Percentiles rank a stretch among this genome's conserved stretches.
Conservation (phyloP, 2,329 filamentous ascomycete genomes). For the Xylariaceae sp. region DNA sequence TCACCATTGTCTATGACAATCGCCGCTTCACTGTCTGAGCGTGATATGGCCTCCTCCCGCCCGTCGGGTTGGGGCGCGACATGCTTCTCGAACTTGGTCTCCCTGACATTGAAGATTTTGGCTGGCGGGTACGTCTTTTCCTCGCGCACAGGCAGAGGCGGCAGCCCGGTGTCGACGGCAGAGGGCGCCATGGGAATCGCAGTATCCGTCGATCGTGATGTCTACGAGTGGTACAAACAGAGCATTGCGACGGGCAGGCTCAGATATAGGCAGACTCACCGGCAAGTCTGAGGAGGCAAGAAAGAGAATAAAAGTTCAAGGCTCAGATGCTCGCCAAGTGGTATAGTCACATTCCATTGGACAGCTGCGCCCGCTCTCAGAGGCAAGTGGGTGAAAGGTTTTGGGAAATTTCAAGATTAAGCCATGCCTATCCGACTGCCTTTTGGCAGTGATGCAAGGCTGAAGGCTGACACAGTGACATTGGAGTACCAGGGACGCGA, state of each 20-base stretch:
- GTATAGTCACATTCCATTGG: no score
- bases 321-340: no score
- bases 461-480: no score
- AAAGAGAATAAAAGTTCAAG: no score
- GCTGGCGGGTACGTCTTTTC: slow-evolving; percentile 44
- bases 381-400: background rate
- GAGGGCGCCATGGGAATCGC: slow-evolving; percentile 42
- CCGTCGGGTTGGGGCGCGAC: slow-evolving; percentile 55
- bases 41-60: slow-evolving; percentile 58
- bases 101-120: slow-evolving; percentile 53
- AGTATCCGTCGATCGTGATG: slow-evolving; percentile 5
- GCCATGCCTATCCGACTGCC: no score
- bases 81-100: slow-evolving; percentile 52
- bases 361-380: background rate
- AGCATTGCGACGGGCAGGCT: no score
- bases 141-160: slow-evolving; percentile 28
- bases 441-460: slow-evolving; percentile 1
- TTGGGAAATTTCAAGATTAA: background rate
- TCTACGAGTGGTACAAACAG: slow-evolving; percentile 6
- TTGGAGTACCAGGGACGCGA: no score
- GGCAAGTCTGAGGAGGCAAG: no score
- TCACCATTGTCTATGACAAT: slow-evolving; percentile 98
- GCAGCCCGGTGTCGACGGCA: slow-evolving; percentile 38
- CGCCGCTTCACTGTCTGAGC: slow-evolving; percentile 52
- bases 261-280: no score